Base-by-base conservation (phyloP, 2,329 filamentous ascomycete genomes). In the Pestalotiopsis sp. region DNA sequence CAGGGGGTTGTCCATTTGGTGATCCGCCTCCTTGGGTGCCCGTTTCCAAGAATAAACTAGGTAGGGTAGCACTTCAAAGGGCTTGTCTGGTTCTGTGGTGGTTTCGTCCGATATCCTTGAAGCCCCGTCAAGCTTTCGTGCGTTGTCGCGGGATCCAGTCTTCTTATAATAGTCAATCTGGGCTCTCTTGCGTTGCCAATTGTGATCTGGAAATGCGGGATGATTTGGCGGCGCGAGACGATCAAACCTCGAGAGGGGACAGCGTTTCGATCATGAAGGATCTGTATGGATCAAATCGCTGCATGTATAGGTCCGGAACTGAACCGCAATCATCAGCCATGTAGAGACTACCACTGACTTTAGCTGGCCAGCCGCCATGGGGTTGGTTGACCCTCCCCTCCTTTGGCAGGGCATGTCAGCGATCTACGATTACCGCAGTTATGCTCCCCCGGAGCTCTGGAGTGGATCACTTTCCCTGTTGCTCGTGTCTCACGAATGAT, bases 1-100 rank as follows among this genome's bases (percentile, higher is more conserved):
- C 62, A 64, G 38, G 62, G 62, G 62, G 36, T 6, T 20, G 14
- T 52, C 45, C 45, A 52, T n/a, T 66, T 67, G 66, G 57, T 52
- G 57, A 67, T 67, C 66, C 66, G 66, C 57, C 66, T 49, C 20
- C 66, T 61, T 67, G 66, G 66, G 66, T 62, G 66, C 57, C 66
- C 59, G 59, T 67, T 57, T 49, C 64, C 64, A 59, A 66, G 64
- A 66, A 66, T 66, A 66, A 66, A 52, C 52, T 39, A n/a, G 56
- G 64, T n/a, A 25, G 25, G 13, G 23, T 25, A n/a, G 14, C 13
- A 57, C n/a, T 25, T 23, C 12, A 45, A 36, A 58, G 17, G 12
- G 63, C 45, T 39, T 31, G 14, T 23, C 36, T 64, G 61, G 20
- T 64, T 31, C n/a, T 52, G 41, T 20, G 25, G 41, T 20, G 25